phyloP scores from a whole-genome alignment of 148 eudicot genomes.

The Dysphania ambrosioides region DNA sequence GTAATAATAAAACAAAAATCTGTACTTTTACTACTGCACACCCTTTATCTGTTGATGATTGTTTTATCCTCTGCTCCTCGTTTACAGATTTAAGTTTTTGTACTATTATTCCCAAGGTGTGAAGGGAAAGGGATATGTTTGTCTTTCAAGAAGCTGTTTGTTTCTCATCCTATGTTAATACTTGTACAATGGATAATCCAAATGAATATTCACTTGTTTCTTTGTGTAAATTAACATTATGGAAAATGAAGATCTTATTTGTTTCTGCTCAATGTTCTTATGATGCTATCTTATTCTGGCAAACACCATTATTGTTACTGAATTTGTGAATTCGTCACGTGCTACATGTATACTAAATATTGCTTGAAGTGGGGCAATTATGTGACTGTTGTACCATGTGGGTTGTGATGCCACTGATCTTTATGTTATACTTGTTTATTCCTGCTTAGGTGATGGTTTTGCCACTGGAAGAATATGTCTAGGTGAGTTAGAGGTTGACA shows the following conservation, averaged over 20 bases:
- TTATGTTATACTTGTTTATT: background rate
- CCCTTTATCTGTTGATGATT: background rate
- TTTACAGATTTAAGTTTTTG: background rate
- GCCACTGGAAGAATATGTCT: conserved; percentile 66
- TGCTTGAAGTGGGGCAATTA: background rate
- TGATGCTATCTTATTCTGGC: background rate
- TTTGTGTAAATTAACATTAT: background rate
- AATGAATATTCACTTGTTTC: conserved; percentile 14
- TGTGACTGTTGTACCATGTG: background rate
- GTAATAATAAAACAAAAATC: conserved; percentile 9
- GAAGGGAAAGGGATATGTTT: conserved; percentile 1
- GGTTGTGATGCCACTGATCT: background rate
- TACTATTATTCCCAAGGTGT: background rate
- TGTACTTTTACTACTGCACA: background rate
- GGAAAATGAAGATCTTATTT: conserved; percentile 11
- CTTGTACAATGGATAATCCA: background rate
- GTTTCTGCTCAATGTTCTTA: conserved; percentile 10
- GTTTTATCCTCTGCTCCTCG: background rate
- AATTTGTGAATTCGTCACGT: background rate
- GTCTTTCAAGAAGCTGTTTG: conserved; percentile 9
- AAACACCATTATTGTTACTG: background rate
- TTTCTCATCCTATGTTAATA: background rate
- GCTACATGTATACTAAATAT: background rate
- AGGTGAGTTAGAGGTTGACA: conserved; percentile 70
- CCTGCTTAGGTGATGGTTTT: conserved; percentile 64